phyloP scores from a whole-genome alignment of 1,284 basidiomycete species.

The Mycena sp. region DNA sequence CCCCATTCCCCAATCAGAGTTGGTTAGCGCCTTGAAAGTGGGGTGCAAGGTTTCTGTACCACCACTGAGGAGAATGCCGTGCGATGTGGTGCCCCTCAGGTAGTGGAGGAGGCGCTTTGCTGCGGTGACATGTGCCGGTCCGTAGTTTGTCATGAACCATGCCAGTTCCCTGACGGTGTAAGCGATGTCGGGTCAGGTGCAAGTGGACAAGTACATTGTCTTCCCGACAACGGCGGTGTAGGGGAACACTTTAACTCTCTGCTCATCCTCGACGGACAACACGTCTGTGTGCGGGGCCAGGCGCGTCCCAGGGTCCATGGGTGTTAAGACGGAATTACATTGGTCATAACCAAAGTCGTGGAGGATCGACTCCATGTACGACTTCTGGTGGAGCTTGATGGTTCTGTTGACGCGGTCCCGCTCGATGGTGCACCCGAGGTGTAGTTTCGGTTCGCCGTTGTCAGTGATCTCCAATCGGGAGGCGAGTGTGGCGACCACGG shows the following conservation, averaged over 20 bases:
- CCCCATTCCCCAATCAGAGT: constrained; percentile 24
- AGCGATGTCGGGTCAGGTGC: constrained; percentile 35
- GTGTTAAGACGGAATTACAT: constrained; percentile 37
- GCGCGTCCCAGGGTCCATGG: constrained; percentile 31
- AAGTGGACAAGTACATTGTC: constrained; percentile 33
- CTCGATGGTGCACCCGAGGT: constrained; percentile 42
- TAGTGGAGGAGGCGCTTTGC: constrained; percentile 38
- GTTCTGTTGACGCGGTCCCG: constrained; percentile 33
- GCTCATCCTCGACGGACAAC: constrained; percentile 22
- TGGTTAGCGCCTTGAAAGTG: constrained; percentile 9
- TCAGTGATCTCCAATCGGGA: constrained; percentile 40
- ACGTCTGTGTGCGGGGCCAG: too few species aligned
- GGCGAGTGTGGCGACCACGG: constrained; percentile 28
- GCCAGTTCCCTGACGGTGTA: too few species aligned
- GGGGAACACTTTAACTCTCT: constrained; percentile 15
- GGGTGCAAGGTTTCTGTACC: not conserved
- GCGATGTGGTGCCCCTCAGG: constrained; percentile 33
- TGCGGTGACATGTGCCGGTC: constrained; percentile 31
- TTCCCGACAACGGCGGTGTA: constrained; percentile 31
- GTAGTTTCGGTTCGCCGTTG: constrained; percentile 37
- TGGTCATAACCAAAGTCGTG: constrained; percentile 36
- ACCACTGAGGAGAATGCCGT: constrained; percentile 25
- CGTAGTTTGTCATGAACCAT: constrained; percentile 28
- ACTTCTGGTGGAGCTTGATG: constrained; percentile 39
- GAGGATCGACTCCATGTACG: constrained; percentile 43